Conservation (phyloP, 768 basidiomycete species). For the Tulasnella sp. region DNA sequence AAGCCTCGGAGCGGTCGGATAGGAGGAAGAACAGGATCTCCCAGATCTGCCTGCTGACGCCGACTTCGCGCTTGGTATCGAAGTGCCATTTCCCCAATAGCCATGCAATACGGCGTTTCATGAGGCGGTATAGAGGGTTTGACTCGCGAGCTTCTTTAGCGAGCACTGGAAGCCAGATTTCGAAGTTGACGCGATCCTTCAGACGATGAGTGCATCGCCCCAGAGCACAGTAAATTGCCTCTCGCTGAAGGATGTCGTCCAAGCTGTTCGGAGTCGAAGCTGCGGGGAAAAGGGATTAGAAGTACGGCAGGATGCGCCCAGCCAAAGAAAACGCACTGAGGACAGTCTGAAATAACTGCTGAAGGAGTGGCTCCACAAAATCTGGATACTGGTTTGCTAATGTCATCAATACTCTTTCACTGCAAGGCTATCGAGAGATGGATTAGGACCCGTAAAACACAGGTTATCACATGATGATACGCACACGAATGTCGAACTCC, state of each 20-base stretch:
- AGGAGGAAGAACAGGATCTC: constrained; percentile 70
- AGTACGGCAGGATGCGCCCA: not conserved
- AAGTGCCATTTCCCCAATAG: constrained; percentile 81
- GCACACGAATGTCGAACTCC: constrained; percentile 84
- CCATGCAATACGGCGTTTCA: constrained; percentile 95
- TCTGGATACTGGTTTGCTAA: constrained; percentile 58
- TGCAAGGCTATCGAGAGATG: constrained; percentile 56
- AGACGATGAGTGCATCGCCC: constrained; percentile 68
- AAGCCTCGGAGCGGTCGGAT: constrained; percentile 52
- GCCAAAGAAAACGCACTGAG: constrained; percentile 42
- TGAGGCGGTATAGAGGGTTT: constrained; percentile 69
- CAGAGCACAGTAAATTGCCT: constrained; percentile 79
- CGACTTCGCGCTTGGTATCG: constrained; percentile 45
- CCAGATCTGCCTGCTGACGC: constrained; percentile 60
- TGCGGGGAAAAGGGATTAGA: not conserved
- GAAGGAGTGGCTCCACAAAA: constrained; percentile 58
- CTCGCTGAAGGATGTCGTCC: constrained; percentile 58
- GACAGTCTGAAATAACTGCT: constrained; percentile 46
- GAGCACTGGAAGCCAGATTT: constrained; percentile 46
- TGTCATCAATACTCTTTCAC: constrained; percentile 83
- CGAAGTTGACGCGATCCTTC: constrained; percentile 54
- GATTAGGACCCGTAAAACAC: not conserved
- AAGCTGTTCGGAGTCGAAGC: constrained; percentile 37
- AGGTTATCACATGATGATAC: constrained; percentile 22
- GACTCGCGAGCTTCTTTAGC: constrained; percentile 51